Evolutionary conservation across 805 yeast genomes (phyloP), one percentile per base, ranked within the genome.

Genomic region (Zygosaccharomyces bisporus): DNA sequence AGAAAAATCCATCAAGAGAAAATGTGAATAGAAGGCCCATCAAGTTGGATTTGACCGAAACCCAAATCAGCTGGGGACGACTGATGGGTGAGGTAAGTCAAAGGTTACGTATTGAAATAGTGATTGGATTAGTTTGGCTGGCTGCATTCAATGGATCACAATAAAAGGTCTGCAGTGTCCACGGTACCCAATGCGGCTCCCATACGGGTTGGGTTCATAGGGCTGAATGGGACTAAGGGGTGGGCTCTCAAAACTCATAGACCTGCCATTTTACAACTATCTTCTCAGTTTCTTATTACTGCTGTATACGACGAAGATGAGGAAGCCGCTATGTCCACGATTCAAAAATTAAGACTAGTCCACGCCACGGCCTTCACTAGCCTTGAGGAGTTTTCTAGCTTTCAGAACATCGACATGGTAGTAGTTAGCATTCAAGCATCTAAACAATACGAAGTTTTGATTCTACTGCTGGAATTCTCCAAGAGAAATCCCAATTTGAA

Each of bases 241-340:
- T 61, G 66, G 64, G 64, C 64, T 7, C 45, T 56, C 7, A 61
- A 61, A 49, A 55, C 66, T 1, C 66, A 61, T 34, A 58, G 56
- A 42, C 60, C 60, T 0, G 61, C 63, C 4, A 56, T 60, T 4
- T 31, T 52, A 23, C 64, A 60, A 45, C 40, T 61, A 21, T 54
- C 63, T 12, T 59, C 64, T 4, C 63, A 61, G 45, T 61, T 53
- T 45, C 51, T 54, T 34, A 54, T 60, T 4, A 58, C 59, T 6
- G 66, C 66, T 13, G 30, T 61, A 19, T 56, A 51, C 38, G 52
- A 57, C 31, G 47, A 53, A 2, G 48, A 47, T 25, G n/a, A 53
- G 7, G 58, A 56, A 29, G 42, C 48, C 8, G 54, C 61, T 3
- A 7, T 52, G 14, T 42, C 42, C 8, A 55, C 66, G 9, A 58